Base-by-base conservation (phyloP, 2,329 filamentous ascomycete genomes). In the Celoporthe dispersa region DNA sequence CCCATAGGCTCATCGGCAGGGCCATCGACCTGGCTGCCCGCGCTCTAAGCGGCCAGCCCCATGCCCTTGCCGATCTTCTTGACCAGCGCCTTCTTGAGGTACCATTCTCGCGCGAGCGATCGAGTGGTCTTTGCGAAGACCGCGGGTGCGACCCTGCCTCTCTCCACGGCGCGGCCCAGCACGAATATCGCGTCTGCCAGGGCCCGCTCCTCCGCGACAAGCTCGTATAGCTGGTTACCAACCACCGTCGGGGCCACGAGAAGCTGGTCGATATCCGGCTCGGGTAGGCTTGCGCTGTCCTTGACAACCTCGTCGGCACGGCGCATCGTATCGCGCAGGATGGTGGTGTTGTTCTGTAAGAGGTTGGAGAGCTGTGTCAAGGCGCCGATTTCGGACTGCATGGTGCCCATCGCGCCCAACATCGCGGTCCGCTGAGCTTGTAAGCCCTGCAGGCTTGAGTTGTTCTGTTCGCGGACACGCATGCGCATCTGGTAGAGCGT, bases 201-300 rank as follows among this genome's bases (percentile, higher is more conserved):
- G 2, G 92, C 94, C 74, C 91, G 87, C 81, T 98, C 95, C 78
- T 99, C 96, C 1, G 94, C 94, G 37, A 94, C 93, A 1, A 97
- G 84, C 63, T 91, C 90, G 80, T 98, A 99, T 31, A 99, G 83
- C 83, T 99, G 96, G 74, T 95, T 94, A 0, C 92, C 93, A 5
- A 98, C 96, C 1, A 98, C 91, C 0, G 94, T 98, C 0, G 95
- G 94, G 3, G 94, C 94, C n/a, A 98, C 93, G 2, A 99, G 85
- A 44, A 98, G 86, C 71, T 97, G 94, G 78, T 99, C 96, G 64
- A 98, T 91, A 63, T 91, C 88, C 0, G 94, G 94, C 1, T 90
- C 86, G 55, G 86, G 86, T 64, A 92, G 89, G 22, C 84, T 84
- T 69, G 89, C 86, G n/a, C 92, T 92, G 66, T 89, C 87, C 57